These are phyloP conservation scores for Calonectria pauciramosa DNA, from an alignment of 2,329 filamentous ascomycete genomes.

Conservation along the genomic window DNA sequence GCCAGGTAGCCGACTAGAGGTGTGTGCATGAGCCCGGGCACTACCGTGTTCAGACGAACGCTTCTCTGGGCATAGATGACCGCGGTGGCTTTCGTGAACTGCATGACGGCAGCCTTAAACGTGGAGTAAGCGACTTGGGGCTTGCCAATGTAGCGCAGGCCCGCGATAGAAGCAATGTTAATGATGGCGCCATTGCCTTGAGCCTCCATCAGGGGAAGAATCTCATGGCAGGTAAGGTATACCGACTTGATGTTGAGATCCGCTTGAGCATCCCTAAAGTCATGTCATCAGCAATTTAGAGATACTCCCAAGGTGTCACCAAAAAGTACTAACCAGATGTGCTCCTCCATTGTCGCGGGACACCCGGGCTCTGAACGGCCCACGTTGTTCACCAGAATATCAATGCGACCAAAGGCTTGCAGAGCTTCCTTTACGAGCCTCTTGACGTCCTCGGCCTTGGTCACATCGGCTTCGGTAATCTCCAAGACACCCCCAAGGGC, in stretches of 20 bases:
- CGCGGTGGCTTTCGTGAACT: conserved; percentile 59
- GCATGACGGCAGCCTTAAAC: conserved; percentile 60
- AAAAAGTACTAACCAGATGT: neutral
- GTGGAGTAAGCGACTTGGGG: conserved; percentile 63
- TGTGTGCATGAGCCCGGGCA: conserved; percentile 20
- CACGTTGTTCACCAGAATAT: neutral
- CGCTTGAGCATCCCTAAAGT: conserved; percentile 2
- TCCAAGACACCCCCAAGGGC: neutral
- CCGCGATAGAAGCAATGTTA: conserved; percentile 14
- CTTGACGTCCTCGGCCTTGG: neutral
- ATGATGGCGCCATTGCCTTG: conserved; percentile 18
- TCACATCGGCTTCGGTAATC: neutral
- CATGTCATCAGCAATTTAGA: neutral
- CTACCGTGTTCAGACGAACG: conserved; percentile 63
- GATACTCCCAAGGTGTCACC: neutral
- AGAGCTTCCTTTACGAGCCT: neutral
- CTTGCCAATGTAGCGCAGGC: conserved; percentile 56
- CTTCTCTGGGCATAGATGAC: conserved; percentile 59
- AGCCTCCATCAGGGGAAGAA: conserved; percentile 29
- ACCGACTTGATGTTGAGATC: conserved; percentile 30
- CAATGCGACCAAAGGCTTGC: neutral
- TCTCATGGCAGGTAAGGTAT: conserved; percentile 24
- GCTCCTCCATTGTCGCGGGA: neutral
- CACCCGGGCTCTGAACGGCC: neutral
- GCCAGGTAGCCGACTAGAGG: conserved; percentile 1